phyloP scores from a whole-genome alignment of 768 basidiomycete genomes.

The Mrakia gelida region DNA sequence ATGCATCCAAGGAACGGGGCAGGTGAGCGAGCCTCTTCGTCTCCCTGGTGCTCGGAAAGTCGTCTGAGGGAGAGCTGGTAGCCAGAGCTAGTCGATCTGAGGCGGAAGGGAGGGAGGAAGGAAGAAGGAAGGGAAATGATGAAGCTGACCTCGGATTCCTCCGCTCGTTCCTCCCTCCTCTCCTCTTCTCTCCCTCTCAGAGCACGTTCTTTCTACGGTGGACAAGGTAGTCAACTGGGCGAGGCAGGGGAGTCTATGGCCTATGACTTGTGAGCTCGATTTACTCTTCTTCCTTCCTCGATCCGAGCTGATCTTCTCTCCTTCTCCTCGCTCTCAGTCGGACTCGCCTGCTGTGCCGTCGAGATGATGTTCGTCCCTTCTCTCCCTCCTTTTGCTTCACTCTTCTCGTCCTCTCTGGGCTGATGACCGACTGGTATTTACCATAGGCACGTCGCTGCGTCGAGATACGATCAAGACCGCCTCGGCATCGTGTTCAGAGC shows the following conservation, averaged over 20 bases:
- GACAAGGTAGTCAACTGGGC: conserved; percentile 99
- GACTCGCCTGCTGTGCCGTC: conserved; percentile 97
- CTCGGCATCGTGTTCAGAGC: conserved; percentile 97
- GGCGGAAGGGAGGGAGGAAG: background rate
- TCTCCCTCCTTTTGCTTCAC: too few species aligned
- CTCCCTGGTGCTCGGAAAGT: background rate
- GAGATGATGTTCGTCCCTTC: conserved; percentile 51
- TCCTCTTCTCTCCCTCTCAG: conserved; percentile 51
- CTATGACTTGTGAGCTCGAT: conserved; percentile 63
- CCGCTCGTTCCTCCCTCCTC: background rate
- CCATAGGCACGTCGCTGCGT: conserved; percentile 99
- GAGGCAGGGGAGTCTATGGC: conserved; percentile 97
- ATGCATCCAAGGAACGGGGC: conserved; percentile 86
- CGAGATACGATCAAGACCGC: conserved; percentile 96
- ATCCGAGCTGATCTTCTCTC: background rate
- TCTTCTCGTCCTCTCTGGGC: background rate
- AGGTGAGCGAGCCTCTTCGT: conserved; percentile 52
- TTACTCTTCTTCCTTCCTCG: background rate
- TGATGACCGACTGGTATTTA: background rate
- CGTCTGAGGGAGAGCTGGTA: background rate
- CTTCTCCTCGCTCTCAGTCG: conserved; percentile 39
- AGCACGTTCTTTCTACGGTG: conserved; percentile 91
- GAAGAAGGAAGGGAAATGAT: background rate
- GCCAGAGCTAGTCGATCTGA: background rate
- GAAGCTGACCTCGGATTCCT: background rate